Evolutionary conservation across 331 rosid species (phyloP).

Genomic region (Quercus lobata): DNA sequence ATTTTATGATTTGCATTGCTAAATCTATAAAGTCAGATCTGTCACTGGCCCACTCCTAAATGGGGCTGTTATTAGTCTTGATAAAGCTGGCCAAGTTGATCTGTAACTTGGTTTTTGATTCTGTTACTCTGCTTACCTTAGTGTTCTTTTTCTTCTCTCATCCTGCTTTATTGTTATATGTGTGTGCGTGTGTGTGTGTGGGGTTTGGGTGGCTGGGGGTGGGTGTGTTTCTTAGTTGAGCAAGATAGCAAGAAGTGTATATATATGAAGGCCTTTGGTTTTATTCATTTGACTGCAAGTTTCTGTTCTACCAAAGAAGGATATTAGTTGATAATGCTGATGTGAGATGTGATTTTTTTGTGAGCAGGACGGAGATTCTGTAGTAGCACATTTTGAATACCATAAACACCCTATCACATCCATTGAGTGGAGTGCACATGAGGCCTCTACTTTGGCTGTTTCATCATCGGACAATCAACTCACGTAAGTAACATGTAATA

Average conservation of each 20-base stretch:
- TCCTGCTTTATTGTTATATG: not conserved
- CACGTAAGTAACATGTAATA: constrained; percentile 51
- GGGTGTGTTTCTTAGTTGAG: not conserved
- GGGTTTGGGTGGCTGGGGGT: too few relatives aligned
- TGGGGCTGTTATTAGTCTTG: not conserved
- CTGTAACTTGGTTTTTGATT: not conserved
- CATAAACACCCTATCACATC: constrained; percentile 88
- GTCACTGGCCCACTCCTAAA: not conserved
- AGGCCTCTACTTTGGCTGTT: constrained; percentile 83
- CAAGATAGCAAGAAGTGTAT: not conserved
- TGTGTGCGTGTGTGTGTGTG: not conserved
- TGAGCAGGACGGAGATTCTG: constrained; percentile 69
- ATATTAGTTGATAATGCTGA: not conserved
- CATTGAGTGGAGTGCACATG: constrained; percentile 95
- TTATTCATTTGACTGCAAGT: not conserved
- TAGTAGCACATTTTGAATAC: constrained; percentile 83
- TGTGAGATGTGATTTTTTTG: not conserved
- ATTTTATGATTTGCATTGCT: not conserved
- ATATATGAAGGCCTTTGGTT: not conserved
- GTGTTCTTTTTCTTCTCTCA: not conserved
- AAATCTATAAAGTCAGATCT: not conserved
- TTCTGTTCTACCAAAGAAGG: not conserved
- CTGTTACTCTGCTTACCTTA: not conserved
- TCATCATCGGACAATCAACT: constrained; percentile 89
- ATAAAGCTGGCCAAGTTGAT: not conserved